A percentile compares a stretch with the other conserved stretches of the same genome.
These are phyloP conservation scores for Ceratocystis lukuohia DNA, from an alignment of 2,329 filamentous ascomycete genomes.

Conservation along the genomic window DNA sequence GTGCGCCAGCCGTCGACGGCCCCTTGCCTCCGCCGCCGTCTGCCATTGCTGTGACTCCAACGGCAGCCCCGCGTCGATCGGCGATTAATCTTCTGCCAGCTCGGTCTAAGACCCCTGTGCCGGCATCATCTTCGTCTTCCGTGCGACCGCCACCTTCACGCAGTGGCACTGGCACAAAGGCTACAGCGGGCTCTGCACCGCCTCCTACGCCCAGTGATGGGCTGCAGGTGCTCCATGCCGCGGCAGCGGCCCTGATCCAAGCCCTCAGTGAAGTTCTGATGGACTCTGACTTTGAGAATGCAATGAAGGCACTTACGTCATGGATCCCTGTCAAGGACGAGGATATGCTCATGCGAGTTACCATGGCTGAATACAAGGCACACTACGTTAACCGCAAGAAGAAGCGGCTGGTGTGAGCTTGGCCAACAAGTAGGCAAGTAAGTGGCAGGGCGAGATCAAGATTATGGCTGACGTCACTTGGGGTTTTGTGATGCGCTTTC, in stretches of 20 bases:
- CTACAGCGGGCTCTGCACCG: constrained; percentile 18
- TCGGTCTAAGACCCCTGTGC: constrained; percentile 95
- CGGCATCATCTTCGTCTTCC: constrained; percentile 89
- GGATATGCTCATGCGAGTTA: constrained; percentile 81
- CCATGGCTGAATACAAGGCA: constrained; percentile 70
- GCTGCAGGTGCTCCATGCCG: constrained; percentile 79
- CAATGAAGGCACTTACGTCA: constrained; percentile 91
- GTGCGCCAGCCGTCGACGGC: constrained; percentile 45
- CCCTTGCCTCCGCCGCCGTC: constrained; percentile 18
- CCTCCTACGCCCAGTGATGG: constrained; percentile 29
- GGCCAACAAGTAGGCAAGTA: neutral
- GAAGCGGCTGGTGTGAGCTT: constrained; percentile 11
- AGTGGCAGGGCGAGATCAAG: neutral
- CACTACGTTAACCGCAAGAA: constrained; percentile 19
- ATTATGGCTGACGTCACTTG: neutral
- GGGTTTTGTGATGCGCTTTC: neutral
- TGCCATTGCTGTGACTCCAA: neutral
- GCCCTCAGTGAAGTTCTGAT: constrained; percentile 77
- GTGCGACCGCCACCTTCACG: constrained; percentile 33
- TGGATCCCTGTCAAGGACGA: constrained; percentile 92
- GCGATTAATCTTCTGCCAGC: constrained; percentile 57
- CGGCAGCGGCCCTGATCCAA: constrained; percentile 78
- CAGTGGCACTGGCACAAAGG: constrained; percentile 8
- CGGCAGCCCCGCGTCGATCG: constrained; percentile 7
- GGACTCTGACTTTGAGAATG: constrained; percentile 91